A percentile compares a stretch with the other conserved stretches of the same genome.
phyloP scores from a whole-genome alignment of 805 yeast species.

The Teunomyces stri region DNA sequence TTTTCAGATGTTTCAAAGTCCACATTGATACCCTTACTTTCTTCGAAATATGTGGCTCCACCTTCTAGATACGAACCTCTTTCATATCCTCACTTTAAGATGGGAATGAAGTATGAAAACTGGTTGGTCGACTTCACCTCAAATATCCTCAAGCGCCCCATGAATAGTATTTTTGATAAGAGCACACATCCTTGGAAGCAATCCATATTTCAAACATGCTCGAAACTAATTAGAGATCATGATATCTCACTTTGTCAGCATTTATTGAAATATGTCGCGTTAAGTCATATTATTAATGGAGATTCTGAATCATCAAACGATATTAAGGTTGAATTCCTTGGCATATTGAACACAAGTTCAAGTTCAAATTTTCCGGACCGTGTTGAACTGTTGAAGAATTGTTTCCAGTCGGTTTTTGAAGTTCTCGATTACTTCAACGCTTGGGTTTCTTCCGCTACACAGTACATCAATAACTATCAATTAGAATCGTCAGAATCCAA shows the following conservation, averaged over 20 bases:
- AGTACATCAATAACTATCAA: constrained; percentile 24
- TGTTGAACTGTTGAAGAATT: constrained; percentile 56
- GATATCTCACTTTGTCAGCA: constrained; percentile 69
- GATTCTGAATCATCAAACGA: constrained; percentile 37
- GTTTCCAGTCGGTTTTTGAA: constrained; percentile 72
- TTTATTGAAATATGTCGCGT: constrained; percentile 71
- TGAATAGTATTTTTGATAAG: constrained; percentile 10
- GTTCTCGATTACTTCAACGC: constrained; percentile 80
- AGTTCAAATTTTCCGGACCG: constrained; percentile 47
- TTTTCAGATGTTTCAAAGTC: constrained; percentile 67
- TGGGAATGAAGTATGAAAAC: constrained; percentile 51
- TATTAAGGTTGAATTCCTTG: constrained; percentile 57
- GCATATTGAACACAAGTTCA: constrained; percentile 50
- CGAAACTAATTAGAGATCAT: constrained; percentile 64
- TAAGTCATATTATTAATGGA: constrained; percentile 58
- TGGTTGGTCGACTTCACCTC: constrained; percentile 76
- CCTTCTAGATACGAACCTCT: constrained; percentile 46
- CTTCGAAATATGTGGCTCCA: constrained; percentile 70
- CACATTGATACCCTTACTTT: constrained; percentile 70
- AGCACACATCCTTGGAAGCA: constrained; percentile 15
- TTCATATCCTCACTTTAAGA: constrained; percentile 63
- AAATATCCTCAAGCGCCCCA: constrained; percentile 55
- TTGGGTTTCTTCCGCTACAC: constrained; percentile 55
- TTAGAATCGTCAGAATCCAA: constrained; percentile 16
- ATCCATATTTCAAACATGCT: constrained; percentile 58